Conservation (phyloP, 1,284 basidiomycete species). For the Pseudozyma tsukubaensis region DNA sequence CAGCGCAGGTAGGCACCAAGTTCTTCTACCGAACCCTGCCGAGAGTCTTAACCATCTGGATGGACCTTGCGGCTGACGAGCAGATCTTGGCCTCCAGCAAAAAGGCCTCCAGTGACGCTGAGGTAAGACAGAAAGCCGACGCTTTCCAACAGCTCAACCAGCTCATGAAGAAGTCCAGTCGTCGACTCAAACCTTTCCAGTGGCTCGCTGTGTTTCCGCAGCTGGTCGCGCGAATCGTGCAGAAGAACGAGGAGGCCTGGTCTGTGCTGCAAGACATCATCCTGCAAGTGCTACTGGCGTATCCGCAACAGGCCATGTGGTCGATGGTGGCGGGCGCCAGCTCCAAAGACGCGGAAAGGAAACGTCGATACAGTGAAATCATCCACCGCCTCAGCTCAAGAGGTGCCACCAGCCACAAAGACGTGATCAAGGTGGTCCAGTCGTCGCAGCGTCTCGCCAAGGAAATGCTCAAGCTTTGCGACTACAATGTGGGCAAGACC, state of each 20-base stretch:
- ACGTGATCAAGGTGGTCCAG: slow-evolving; percentile 51
- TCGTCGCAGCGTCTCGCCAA: slow-evolving; percentile 61
- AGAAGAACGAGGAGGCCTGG: slow-evolving; percentile 79
- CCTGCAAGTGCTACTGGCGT: slow-evolving; percentile 78
- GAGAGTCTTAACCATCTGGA: slow-evolving; percentile 92
- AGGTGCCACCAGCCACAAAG: slow-evolving; percentile 32
- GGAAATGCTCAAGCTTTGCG: slow-evolving; percentile 63
- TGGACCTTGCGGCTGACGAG: slow-evolving; percentile 83
- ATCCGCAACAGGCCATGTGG: slow-evolving; percentile 94
- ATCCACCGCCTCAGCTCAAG: slow-evolving; percentile 68
- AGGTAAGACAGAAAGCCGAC: slow-evolving; percentile 42
- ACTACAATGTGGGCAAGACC: slow-evolving; percentile 54
- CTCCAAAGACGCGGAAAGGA: slow-evolving; percentile 79
- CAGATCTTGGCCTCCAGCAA: slow-evolving; percentile 51
- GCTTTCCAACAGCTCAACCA: slow-evolving; percentile 59
- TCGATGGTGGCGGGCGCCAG: slow-evolving; percentile 88
- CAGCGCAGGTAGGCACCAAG: slow-evolving; percentile 87
- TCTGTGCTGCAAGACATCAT: slow-evolving; percentile 79
- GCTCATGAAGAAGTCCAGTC: slow-evolving; percentile 75
- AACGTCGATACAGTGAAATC: slow-evolving; percentile 76
- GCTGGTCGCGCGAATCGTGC: slow-evolving; percentile 92
- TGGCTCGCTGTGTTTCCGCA: slow-evolving; percentile 98
- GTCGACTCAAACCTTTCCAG: slow-evolving; percentile 78
- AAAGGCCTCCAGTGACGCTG: slow-evolving; percentile 43
- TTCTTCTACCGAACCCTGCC: slow-evolving; percentile 97